Conservation (phyloP, 2,329 filamentous ascomycete genomes). For the Colletotrichum filicis region DNA sequence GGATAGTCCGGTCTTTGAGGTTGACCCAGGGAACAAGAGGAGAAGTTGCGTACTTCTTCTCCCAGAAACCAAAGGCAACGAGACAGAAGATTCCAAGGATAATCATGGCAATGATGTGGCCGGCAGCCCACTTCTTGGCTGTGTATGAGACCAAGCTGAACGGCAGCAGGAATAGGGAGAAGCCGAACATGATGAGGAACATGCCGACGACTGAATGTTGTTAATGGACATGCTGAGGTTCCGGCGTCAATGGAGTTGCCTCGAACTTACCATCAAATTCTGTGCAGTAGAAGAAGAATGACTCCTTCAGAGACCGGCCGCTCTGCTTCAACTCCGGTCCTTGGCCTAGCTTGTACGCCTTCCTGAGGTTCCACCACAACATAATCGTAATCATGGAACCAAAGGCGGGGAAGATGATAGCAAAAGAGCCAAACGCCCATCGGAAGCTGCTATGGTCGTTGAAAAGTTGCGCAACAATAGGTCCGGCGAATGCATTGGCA, state of each 20-base stretch:
- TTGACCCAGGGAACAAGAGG: constrained; percentile 58
- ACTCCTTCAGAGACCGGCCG: constrained; percentile 39
- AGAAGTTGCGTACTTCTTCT: constrained; percentile 57
- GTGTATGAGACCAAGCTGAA: constrained; percentile 62
- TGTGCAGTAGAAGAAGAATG: constrained; percentile 34
- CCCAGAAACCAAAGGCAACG: constrained; percentile 41
- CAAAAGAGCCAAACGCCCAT: constrained; percentile 64
- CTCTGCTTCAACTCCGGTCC: constrained; percentile 34
- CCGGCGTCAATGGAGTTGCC: background rate
- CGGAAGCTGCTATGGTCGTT: constrained; percentile 40
- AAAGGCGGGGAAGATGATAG: constrained; percentile 62
- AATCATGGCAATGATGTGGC: constrained; percentile 56
- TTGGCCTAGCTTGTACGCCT: constrained; percentile 32
- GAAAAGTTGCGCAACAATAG: constrained; percentile 39
- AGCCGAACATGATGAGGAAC: constrained; percentile 58
- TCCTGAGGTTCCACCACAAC: constrained; percentile 32
- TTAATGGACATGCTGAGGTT: fast-evolving
- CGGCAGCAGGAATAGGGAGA: constrained; percentile 66
- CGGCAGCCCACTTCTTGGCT: constrained; percentile 52
- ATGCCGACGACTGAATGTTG: constrained; percentile 52
- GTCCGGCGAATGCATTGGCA: constrained; percentile 47
- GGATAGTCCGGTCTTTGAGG: constrained; percentile 42
- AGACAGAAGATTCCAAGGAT: constrained; percentile 28
- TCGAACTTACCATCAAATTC: constrained; percentile 41
- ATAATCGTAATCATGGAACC: constrained; percentile 24